Conservation (phyloP, 306 rosid genomes). For the Carpinus fangiana region DNA sequence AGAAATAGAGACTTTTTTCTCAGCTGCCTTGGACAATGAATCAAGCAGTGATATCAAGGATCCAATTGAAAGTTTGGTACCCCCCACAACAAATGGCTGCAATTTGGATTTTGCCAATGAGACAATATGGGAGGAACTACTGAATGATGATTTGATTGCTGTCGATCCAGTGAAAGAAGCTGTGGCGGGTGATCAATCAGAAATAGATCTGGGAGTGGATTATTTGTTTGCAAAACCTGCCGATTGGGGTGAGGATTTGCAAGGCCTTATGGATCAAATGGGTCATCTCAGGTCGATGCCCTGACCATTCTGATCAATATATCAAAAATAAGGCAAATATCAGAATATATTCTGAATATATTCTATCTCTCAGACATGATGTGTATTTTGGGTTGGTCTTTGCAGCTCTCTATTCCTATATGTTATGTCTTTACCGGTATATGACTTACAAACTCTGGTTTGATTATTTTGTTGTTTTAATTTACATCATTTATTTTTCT, state of each 20-base stretch:
- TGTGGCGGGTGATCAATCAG: constrained; percentile 45
- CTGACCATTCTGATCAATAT: not conserved
- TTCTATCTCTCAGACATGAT: not conserved
- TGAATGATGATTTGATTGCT: constrained; percentile 52
- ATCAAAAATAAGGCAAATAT: too few relatives aligned
- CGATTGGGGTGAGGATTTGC: constrained; percentile 69
- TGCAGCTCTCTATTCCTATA: constrained; percentile 26
- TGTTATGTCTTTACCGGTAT: constrained; percentile 8
- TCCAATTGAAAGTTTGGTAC: constrained; percentile 28
- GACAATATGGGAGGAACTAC: constrained; percentile 57
- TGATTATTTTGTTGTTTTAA: not conserved
- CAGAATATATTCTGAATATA: too few relatives aligned
- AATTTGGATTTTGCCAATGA: constrained; percentile 38
- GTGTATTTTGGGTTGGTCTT: constrained; percentile 25
- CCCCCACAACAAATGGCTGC: constrained; percentile 27
- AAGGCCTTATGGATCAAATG: constrained; percentile 74
- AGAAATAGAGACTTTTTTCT: constrained; percentile 58
- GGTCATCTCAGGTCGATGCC: constrained; percentile 57
- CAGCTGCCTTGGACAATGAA: constrained; percentile 43
- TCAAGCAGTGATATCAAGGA: constrained; percentile 48
- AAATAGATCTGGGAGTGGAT: constrained; percentile 54
- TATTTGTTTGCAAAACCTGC: constrained; percentile 38
- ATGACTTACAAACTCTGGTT: constrained; percentile 6
- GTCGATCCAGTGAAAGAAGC: constrained; percentile 55
- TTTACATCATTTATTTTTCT: constrained; percentile 1